Conservation (phyloP, 2,329 filamentous ascomycete species). For the Dendryphion nanum region DNA sequence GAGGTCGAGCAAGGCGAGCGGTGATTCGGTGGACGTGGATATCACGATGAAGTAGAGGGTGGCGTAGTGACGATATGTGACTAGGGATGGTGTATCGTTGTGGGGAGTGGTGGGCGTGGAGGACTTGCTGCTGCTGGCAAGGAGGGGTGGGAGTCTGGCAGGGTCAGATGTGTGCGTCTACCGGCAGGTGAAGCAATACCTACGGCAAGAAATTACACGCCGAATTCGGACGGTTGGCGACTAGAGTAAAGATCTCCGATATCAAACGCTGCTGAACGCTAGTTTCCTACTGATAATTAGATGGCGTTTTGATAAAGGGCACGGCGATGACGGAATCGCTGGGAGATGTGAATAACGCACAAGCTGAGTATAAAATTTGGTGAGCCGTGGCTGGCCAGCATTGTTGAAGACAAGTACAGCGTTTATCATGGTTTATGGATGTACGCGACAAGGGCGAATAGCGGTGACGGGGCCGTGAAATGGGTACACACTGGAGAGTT, state of each 20-base stretch:
- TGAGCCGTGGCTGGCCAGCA: conserved; percentile 91
- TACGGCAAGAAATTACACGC: conserved; percentile 94
- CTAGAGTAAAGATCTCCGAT: conserved; percentile 94
- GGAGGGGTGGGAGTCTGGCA: conserved; percentile 61
- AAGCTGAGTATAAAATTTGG: conserved; percentile 98
- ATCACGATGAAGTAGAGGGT: conserved; percentile 99
- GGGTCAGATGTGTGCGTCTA: conserved; percentile 18
- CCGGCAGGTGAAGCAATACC: conserved; percentile 10
- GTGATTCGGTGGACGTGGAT: conserved; percentile 92
- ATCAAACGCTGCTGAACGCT: conserved; percentile 96
- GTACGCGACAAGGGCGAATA: too few species aligned
- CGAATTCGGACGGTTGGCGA: conserved; percentile 84
- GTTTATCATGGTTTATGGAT: conserved; percentile 76
- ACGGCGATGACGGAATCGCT: too few species aligned
- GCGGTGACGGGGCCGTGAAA: too few species aligned
- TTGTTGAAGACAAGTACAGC: conserved; percentile 99
- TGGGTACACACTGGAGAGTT: too few species aligned
- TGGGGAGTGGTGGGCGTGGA: conserved; percentile 56
- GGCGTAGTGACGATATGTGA: conserved; percentile 97
- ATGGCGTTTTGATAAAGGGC: not conserved
- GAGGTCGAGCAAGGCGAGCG: conserved; percentile 89
- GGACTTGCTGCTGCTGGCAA: conserved; percentile 50
- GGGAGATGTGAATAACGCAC: conserved; percentile 48
- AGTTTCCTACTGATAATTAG: conserved; percentile 67
- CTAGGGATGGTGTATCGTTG: conserved; percentile 89